Conservation (phyloP, 176 grass and related monocot genomes). For the Triticum monococcum region DNA sequence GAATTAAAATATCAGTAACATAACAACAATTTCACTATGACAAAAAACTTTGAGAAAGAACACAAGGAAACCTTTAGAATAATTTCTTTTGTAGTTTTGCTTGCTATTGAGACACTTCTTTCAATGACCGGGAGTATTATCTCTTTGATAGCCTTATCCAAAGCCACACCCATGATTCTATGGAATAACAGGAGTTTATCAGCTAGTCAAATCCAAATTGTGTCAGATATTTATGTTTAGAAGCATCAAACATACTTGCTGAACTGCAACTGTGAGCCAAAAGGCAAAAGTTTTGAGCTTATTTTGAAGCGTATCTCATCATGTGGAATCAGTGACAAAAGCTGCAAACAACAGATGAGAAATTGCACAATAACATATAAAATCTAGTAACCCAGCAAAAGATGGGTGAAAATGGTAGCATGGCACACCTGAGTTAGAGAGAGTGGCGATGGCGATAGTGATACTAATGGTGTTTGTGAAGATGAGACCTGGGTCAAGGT, state of each 20-base stretch:
- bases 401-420: slow-evolving; percentile 17
- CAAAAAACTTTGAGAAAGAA: background rate
- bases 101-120: slow-evolving; percentile 85
- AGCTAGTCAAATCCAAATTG: slow-evolving; percentile 19
- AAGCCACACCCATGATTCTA: slow-evolving; percentile 75
- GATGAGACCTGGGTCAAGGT: slow-evolving; percentile 47
- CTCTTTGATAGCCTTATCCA: slow-evolving; percentile 76
- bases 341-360: slow-evolving; percentile 37
- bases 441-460: slow-evolving; percentile 67
- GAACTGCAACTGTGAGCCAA: slow-evolving; percentile 68
- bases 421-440: slow-evolving; percentile 66
- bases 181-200: slow-evolving; percentile 16
- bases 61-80: slow-evolving; percentile 65
- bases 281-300: slow-evolving; percentile 70
- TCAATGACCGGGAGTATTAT: slow-evolving; percentile 80
- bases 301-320: slow-evolving; percentile 68
- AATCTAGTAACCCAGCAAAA: slow-evolving; percentile 18
- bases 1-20: slow-evolving; percentile 10
- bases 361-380: slow-evolving; percentile 4
- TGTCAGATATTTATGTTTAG: background rate
- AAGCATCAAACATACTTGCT: slow-evolving; percentile 47
- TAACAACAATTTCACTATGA: slow-evolving; percentile 2
- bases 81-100: slow-evolving; percentile 81
- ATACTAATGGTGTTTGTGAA: slow-evolving; percentile 37
- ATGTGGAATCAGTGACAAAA: slow-evolving; percentile 67